Base-by-base conservation (phyloP, 164 flowering plant species). In the Dillenia turbinata region DNA sequence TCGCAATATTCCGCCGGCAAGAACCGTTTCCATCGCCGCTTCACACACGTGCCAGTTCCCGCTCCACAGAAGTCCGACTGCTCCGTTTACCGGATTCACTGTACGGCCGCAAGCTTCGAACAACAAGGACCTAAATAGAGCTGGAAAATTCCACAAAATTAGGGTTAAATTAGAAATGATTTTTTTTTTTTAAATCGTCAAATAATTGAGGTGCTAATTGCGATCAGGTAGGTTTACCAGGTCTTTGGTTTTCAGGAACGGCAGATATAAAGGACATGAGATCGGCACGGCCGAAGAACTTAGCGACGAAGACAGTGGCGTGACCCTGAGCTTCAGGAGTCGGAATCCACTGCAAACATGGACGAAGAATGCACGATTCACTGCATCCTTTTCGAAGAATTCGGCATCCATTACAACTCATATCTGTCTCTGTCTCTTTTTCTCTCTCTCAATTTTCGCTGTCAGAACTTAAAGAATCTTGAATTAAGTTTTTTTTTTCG, bases 41-140 rank as follows among this genome's bases (percentile, higher is more conserved):
- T 89, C 90, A 60, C 97, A 89, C 48, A 83, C 71, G 68, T 77
- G 75, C 96, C 96, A 91, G 66, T 89, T 89, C 9, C 92, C 94
- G 0, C 85, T 79, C 83, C 86, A 82, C 0, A 90, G 74, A 3
- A 89, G 76, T n/a, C 97, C 97, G 24, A 85, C 86, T 2, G 89
- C 93, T n/a, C 97, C 97, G 65, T 70, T 78, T 59, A 91, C 91
- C 14, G 97, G 97, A 58, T 91, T 91, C 61, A 91, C 83, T 16
- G 97, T 81, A 15, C 97, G 69, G 9, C 97, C 97, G 50, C 82
- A 81, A 0, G 97, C 96, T 47, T 91, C 97, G 56, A 54, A 87
- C 40, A 91, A 54, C 47, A 89, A 66, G 6, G 92, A 88, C 66
- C 83, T 86, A 66, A 87, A 90, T 49, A 89, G 71, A 63, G 86